These are phyloP conservation scores for Huntiella abstrusa DNA, from an alignment of 2,329 filamentous ascomycete genomes.

Conservation along the genomic window DNA sequence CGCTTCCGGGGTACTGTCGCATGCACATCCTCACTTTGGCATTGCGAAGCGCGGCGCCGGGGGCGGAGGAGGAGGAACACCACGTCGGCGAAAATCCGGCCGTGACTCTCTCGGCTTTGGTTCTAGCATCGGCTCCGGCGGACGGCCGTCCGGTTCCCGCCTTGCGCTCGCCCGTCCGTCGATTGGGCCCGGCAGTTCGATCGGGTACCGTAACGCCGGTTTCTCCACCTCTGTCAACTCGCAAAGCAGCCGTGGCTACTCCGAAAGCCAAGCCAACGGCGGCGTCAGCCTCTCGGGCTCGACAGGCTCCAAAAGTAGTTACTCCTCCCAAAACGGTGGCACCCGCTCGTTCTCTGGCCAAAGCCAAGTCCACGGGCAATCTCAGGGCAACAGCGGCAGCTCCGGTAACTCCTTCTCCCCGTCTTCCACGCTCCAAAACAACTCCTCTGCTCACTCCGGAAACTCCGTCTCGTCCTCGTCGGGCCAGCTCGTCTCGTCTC, in stretches of 20 bases:
- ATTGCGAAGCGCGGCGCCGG: constrained; percentile 10
- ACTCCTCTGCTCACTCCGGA: constrained; percentile 5
- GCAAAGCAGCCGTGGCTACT: neutral
- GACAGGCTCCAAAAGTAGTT: neutral
- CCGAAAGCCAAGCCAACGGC: constrained; percentile 3
- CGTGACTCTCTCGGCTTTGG: constrained; percentile 10
- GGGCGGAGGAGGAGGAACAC: constrained; percentile 9
- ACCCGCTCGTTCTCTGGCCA: constrained; percentile 2
- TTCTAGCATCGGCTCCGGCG: neutral
- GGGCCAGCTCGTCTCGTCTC: constrained; percentile 7
- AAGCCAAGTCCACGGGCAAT: constrained; percentile 11
- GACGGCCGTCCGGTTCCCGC: constrained; percentile 2
- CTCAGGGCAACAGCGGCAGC: neutral
- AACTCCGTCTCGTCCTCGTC: neutral
- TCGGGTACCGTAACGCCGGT: neutral
- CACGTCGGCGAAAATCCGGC: constrained; percentile 8
- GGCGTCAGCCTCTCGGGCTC: neutral
- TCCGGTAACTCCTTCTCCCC: neutral
- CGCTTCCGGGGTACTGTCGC: constrained; percentile 9
- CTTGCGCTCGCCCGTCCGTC: constrained; percentile 6
- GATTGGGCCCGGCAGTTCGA: constrained; percentile 1
- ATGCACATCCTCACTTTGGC: constrained; percentile 12
- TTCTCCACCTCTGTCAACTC: constrained; percentile 7
- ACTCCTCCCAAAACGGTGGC: constrained; percentile 2
- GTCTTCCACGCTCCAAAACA: constrained; percentile 9